Evolutionary conservation across 768 basidiomycete species (phyloP), one percentile per base, ranked within the genome.

Genomic region (Pholiota conissans): DNA sequence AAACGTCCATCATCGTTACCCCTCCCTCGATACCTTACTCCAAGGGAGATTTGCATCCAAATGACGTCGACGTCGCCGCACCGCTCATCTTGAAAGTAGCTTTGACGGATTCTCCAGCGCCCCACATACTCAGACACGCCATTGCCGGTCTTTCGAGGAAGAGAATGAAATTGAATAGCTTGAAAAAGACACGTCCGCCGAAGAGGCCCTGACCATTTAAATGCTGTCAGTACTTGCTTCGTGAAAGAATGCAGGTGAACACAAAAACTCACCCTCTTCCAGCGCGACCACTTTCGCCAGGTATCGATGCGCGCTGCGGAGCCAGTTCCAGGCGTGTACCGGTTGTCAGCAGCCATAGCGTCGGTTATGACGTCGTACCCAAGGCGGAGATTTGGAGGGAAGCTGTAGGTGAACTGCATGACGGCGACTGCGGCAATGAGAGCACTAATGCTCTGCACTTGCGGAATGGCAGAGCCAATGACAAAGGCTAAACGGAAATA

Each of bases 391-490:
- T 79, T 65, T 3, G 80, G 76, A 0, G 82, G 82, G 74, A 83
- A 83, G 5, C 78, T 77, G 61, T 84, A 84, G 6, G 79, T 79
- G 63, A 83, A 83, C 59, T 82, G 79, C 77, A 86, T 84, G 65
- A 87, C 83, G 57, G 82, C 83, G 34, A 84, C 65, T 2, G 85
- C 84, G 2, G 81, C 85, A 46, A 86, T 73, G 16, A 86, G 73
- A 4, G 78, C 75, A 2, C 78, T 79, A 39, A 88, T 75, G 1
- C 79, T 77, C 51, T 76, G 76, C n/a, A 87, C 73, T 63, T 85
- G 83, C 0, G 85, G 86, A 34, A 86, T 76, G 1, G 85, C 82
- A 13, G 84, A 80, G 14, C 79, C 85, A 51, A 87, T 71, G 40
- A 84, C 49, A 65, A 82, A 86, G 6, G 84, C 82, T 71, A 28